Percentiles rank a stretch among this genome's conserved stretches.
Evolutionary conservation across 75 land plant species (phyloP).

Genomic region (Selaginella tamariscina): DNA sequence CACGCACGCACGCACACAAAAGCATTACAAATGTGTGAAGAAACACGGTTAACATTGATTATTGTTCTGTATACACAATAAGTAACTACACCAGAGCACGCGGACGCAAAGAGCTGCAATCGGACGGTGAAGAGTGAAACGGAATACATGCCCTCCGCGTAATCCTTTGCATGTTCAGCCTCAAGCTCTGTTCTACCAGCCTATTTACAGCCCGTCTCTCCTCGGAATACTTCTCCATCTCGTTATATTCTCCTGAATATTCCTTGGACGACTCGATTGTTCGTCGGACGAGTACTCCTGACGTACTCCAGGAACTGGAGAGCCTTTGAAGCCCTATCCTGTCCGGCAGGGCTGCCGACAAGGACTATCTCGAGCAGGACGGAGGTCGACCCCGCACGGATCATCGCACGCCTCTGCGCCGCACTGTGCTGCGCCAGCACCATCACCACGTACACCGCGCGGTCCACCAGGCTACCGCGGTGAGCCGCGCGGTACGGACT

Average conservation of each 20-base stretch:
- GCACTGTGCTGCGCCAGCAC: slow-evolving; percentile 65
- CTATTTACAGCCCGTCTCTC: slow-evolving; percentile 68
- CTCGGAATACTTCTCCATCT: slow-evolving; percentile 13
- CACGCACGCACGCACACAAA: too few relatives aligned
- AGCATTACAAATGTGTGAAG: too few relatives aligned
- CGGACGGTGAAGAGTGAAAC: too few relatives aligned
- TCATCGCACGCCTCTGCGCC: slow-evolving; percentile 57
- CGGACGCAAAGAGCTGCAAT: too few relatives aligned
- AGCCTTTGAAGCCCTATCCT: slow-evolving; percentile 67
- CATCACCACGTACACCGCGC: slow-evolving; percentile 69
- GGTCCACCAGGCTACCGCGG: slow-evolving; percentile 26
- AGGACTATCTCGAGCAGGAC: slow-evolving; percentile 63
- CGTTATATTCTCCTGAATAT: slow-evolving; percentile 21
- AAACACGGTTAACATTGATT: too few relatives aligned
- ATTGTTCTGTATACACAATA: too few relatives aligned
- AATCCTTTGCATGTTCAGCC: slow-evolving; percentile 69
- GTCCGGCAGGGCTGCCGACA: slow-evolving; percentile 60
- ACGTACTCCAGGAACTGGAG: slow-evolving; percentile 58
- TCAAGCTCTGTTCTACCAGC: slow-evolving; percentile 78
- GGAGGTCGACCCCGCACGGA: slow-evolving; percentile 43
- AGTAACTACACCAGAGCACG: too few relatives aligned
- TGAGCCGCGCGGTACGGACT: neutral
- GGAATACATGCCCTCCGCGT: slow-evolving; percentile 69
- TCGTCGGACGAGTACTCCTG: too few relatives aligned
- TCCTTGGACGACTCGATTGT: neutral